Evolutionary conservation across 208 protist genomes (phyloP).

Genomic region (Leishmania major): DNA sequence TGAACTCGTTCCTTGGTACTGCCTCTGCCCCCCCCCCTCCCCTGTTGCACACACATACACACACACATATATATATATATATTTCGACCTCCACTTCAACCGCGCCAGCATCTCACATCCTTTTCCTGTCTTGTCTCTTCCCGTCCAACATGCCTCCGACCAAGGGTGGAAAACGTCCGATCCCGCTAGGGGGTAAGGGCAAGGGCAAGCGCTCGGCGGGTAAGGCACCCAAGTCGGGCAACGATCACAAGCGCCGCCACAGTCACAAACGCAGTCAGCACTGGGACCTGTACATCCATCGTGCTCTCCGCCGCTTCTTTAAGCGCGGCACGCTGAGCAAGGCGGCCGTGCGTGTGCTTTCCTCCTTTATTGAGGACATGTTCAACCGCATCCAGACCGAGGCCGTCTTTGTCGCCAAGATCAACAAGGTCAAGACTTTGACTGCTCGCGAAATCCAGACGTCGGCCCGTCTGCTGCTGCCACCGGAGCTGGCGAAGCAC

Average conservation of each 20-base stretch:
- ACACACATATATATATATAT: background rate
- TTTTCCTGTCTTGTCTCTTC: constrained; percentile 12
- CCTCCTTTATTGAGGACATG: constrained; percentile 99
- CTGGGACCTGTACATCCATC: constrained; percentile 95
- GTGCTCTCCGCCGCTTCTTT: constrained; percentile 97
- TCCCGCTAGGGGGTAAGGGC: constrained; percentile 95
- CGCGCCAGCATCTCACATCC: background rate
- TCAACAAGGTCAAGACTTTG: constrained; percentile 98
- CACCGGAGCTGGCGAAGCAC: constrained; percentile 98
- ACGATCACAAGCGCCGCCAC: constrained; percentile 43
- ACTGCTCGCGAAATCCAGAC: constrained; percentile 98
- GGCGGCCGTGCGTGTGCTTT: constrained; percentile 97
- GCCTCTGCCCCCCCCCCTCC: background rate
- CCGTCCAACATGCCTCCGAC: constrained; percentile 74
- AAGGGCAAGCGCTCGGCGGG: constrained; percentile 97
- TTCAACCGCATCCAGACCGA: constrained; percentile 98
- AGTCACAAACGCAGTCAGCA: constrained; percentile 85
- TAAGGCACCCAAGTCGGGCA: constrained; percentile 90
- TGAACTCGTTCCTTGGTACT: background rate
- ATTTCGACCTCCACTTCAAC: background rate
- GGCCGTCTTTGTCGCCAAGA: constrained; percentile 95
- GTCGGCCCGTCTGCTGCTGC: constrained; percentile 97
- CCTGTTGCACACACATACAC: background rate
- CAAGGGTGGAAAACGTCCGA: constrained; percentile 86
- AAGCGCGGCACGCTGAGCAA: constrained; percentile 97